Evolutionary conservation across 78 protist species (phyloP).

Genomic region (Trichosphaerium sp.): DNA sequence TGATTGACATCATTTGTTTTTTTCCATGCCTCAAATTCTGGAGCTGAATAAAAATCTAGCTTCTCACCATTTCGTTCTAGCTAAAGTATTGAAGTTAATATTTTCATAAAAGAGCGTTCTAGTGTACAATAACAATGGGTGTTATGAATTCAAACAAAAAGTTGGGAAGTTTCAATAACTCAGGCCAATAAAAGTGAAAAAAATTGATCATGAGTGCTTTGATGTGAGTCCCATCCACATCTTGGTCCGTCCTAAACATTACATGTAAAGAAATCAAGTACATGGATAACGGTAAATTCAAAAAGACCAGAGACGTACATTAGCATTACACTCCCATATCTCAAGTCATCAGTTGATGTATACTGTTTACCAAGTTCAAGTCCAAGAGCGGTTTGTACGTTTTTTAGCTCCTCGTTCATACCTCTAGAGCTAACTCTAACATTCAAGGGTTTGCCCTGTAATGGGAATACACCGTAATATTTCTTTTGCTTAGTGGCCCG

Average conservation of each 20-base stretch:
- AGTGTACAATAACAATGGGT: constrained; percentile 91
- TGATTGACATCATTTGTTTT: constrained; percentile 37
- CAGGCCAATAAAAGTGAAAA: constrained; percentile 94
- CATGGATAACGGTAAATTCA: not conserved
- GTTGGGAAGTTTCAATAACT: constrained; percentile 60
- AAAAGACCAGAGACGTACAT: constrained; percentile 92
- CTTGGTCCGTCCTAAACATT: constrained; percentile 86
- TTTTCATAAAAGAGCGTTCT: not conserved
- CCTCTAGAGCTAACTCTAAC: constrained; percentile 86
- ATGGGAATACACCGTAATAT: constrained; percentile 97
- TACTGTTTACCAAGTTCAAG: constrained; percentile 61
- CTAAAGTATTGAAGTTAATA: too few relatives aligned
- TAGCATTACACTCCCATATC: constrained; percentile 98
- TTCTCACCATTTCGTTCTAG: constrained; percentile 13
- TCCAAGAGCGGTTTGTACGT: too few relatives aligned
- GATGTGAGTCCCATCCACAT: constrained; percentile 99
- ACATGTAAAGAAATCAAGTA: not conserved
- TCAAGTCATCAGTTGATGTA: constrained; percentile 32
- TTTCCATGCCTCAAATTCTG: constrained; percentile 49
- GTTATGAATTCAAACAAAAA: constrained; percentile 95
- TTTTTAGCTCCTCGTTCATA: too few relatives aligned
- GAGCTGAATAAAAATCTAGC: constrained; percentile 82
- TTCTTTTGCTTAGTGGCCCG: too few relatives aligned
- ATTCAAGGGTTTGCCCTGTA: constrained; percentile 95
- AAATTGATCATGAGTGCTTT: constrained; percentile 97